phyloP scores from a whole-genome alignment of 306 rosid species.

The Sicyos baderoa region DNA sequence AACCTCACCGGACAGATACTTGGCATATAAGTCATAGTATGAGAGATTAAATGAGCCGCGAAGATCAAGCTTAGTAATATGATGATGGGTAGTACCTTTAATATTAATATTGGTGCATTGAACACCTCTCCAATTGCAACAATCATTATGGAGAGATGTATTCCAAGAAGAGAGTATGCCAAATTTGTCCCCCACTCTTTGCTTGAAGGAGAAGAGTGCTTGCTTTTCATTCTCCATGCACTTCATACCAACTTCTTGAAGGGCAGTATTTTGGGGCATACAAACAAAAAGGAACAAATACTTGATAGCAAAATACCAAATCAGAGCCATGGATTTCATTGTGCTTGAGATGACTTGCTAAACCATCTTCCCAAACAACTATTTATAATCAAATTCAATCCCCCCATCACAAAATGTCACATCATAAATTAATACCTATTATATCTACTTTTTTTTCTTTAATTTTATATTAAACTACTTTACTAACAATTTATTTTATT shows the following conservation, averaged over 20 bases:
- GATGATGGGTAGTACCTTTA: neutral
- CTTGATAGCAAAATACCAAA: neutral
- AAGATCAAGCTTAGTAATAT: neutral
- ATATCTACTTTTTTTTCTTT: too few species aligned
- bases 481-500: too few species aligned
- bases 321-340: neutral
- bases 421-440: too few species aligned
- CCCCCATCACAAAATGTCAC: too few species aligned
- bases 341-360: neutral
- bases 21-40: neutral
- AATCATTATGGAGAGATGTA: neutral
- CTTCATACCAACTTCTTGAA: neutral
- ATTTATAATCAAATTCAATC: neutral
- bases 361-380: neutral
- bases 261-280: neutral
- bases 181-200: neutral
- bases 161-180: neutral
- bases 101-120: neutral
- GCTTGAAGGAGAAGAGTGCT: neutral
- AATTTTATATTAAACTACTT: too few species aligned
- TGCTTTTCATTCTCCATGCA: neutral
- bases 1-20: neutral
- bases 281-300: neutral
- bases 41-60: neutral
- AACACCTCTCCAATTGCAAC: constrained; percentile 13